Base-by-base conservation (phyloP, 805 yeast genomes). In the Kockiozyma suomiensis region DNA sequence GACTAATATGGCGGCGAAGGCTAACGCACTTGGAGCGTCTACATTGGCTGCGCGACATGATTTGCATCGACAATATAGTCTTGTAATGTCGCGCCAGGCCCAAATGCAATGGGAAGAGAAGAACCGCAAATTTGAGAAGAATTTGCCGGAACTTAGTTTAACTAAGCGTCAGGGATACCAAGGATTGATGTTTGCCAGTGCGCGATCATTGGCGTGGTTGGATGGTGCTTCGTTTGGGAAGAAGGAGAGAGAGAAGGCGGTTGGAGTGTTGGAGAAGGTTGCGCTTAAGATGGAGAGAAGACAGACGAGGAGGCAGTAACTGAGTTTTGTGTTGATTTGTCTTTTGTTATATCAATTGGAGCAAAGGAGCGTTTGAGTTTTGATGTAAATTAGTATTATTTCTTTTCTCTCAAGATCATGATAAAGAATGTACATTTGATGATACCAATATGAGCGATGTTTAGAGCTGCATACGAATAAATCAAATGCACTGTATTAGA, bases 181-280 rank as follows among this genome's bases (percentile, higher is more conserved):
- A 38, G 66, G 66, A 5, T 32, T 62, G n/a, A 62, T 62, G 66
- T 54, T 62, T 38, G 30, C 33, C 5, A 50, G 54, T 13, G 65
- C 62, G 19, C 53, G 52, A 6, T 5, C 46, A 8, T 33, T 62
- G 33, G 33, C 25, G 23, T 62, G 66, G 66, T 56, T 62, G 19
- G 66, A 62, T 37, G 66, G 66, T 6, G 46, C 50, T 6, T 25
- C 50, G 41, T 56, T 61, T 50, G 41, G 28, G 4, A 46, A 40
- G 19, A 57, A 56, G 15, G 50, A 26, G 13, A 35, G 61, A 8
- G 38, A 42, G 43, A 49, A 49, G 21, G 57, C 54, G 5, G 23
- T 51, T 8, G 23, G 52, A 30, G 50, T 61, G 28, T 41, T 62
- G 33, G 65, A 61, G 45, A 52, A 52, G 21, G 58, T 62, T 21